These are phyloP conservation scores for Erysimum cheiranthoides DNA, from an alignment of 345 rosid genomes.

Conservation along the genomic window DNA sequence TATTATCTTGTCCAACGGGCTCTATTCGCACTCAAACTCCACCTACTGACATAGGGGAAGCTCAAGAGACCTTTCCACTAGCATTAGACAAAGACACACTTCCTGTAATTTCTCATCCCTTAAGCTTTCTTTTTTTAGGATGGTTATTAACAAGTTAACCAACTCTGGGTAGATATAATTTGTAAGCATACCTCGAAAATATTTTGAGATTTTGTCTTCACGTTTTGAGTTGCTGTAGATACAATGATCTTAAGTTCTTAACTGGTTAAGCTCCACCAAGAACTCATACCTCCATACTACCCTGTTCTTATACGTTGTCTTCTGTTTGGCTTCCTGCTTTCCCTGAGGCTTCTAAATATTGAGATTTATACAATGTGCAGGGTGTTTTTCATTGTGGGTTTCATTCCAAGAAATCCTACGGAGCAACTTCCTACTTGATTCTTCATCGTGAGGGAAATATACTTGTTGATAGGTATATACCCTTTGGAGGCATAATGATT, in stretches of 20 bases:
- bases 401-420: constrained; percentile 69
- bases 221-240: constrained; percentile 1
- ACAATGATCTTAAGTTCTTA: not conserved
- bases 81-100: constrained; percentile 57
- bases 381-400: constrained; percentile 73
- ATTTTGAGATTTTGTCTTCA: not conserved
- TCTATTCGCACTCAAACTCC: constrained; percentile 65
- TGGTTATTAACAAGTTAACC: not conserved
- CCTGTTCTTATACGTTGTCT: constrained; percentile 13
- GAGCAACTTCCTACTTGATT: constrained; percentile 67
- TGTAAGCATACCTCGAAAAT: not conserved
- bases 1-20: constrained; percentile 66
- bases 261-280: constrained; percentile 1
- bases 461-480: constrained; percentile 62
- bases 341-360: not conserved
- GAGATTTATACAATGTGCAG: constrained; percentile 44
- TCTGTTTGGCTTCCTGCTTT: constrained; percentile 15
- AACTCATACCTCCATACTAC: constrained; percentile 9
- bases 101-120: constrained; percentile 51
- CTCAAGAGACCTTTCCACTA: constrained; percentile 63
- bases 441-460: constrained; percentile 65
- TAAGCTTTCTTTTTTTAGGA: not conserved
- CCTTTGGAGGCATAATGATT: constrained; percentile 3
- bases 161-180: not conserved
- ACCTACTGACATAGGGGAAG: constrained; percentile 57